These are phyloP conservation scores for Schizopora paradoxa DNA, from an alignment of 1,284 basidiomycete species.

Conservation along the genomic window DNA sequence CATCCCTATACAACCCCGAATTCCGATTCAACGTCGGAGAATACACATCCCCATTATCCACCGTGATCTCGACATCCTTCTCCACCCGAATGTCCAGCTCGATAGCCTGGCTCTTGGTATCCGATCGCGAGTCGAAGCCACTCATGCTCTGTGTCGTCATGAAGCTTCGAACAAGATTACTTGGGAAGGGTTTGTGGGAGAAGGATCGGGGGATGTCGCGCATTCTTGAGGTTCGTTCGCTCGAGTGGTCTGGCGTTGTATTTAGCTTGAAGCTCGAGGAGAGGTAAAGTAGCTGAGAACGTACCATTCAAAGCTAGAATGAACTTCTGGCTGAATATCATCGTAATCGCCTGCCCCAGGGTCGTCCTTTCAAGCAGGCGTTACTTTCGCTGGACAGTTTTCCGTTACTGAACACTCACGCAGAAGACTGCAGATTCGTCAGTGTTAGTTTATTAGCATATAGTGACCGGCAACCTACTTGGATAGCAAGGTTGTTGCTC, in stretches of 20 bases:
- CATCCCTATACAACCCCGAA: no score
- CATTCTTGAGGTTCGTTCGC: neutral
- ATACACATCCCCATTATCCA: no score
- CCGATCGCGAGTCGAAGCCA: neutral
- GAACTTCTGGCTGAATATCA: slow-evolving; percentile 7
- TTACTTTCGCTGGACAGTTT: no score
- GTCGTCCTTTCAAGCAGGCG: neutral
- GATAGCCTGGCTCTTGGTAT: neutral
- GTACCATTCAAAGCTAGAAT: neutral
- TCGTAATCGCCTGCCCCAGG: slow-evolving; percentile 3
- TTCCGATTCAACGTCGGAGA: no score
- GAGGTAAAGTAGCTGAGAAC: neutral
- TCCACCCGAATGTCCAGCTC: slow-evolving; percentile 4
- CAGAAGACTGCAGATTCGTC: slow-evolving; percentile 3
- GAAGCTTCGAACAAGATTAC: neutral
- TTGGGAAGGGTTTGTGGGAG: neutral
- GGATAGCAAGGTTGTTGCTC: slow-evolving; percentile 4
- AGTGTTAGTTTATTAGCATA: neutral
- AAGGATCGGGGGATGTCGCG: neutral
- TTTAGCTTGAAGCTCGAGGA: neutral
- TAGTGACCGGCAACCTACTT: neutral
- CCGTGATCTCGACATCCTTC: neutral
- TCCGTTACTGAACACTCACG: neutral
- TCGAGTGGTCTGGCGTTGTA: neutral
- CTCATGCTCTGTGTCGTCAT: neutral